Conservation (phyloP, 2,329 filamentous ascomycete species). For the Aspergillus japonicus region DNA sequence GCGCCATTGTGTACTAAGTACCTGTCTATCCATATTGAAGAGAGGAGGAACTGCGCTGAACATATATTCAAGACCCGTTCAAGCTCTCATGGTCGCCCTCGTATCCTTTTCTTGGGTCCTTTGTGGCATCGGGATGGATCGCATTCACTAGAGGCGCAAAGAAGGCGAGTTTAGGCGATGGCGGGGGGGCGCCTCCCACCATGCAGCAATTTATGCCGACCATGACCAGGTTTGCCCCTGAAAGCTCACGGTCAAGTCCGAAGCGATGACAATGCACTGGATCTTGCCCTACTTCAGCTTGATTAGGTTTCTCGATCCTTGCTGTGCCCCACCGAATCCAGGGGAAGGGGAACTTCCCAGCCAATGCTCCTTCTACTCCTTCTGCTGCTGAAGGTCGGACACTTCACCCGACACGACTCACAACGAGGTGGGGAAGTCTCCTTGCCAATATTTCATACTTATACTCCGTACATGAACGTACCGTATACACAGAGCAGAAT, state of each 20-base stretch:
- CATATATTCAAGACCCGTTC: not conserved
- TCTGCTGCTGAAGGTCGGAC: no score
- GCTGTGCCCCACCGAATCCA: no score
- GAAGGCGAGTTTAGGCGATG: not conserved
- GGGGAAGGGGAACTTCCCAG: no score
- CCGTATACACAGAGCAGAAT: no score
- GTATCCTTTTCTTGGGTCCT: not conserved
- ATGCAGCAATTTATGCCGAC: not conserved
- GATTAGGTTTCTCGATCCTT: no score
- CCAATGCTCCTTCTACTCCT: no score
- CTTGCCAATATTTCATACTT: no score
- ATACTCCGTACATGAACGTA: no score
- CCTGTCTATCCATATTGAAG: not conserved
- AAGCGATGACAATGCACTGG: not conserved
- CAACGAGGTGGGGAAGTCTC: no score
- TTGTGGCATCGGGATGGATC: no score
- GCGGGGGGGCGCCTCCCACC: not conserved
- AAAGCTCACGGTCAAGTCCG: not conserved
- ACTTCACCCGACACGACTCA: no score
- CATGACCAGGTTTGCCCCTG: not conserved
- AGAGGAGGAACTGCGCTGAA: not conserved
- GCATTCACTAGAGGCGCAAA: not conserved
- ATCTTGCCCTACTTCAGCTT: no score
- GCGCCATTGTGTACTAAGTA: not conserved
- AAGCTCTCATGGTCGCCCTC: not conserved